Percentiles rank a stretch among this genome's conserved stretches.
Conservation (phyloP, 345 rosid species). For the Eucalyptus dawsonii region DNA sequence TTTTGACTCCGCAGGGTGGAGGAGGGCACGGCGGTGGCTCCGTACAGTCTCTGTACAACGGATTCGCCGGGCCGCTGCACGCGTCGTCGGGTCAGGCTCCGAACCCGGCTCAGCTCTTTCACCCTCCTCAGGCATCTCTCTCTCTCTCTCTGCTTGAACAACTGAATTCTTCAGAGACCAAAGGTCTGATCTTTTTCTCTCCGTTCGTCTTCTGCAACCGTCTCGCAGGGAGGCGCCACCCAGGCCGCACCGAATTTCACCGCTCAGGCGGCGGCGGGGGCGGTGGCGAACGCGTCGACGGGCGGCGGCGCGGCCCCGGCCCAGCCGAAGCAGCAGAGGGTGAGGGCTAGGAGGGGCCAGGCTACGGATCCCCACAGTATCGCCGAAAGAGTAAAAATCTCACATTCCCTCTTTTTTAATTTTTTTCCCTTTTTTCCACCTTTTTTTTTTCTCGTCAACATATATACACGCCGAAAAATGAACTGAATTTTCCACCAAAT, state of each 20-base stretch:
- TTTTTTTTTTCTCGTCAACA: too few species aligned
- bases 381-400: conserved; percentile 63
- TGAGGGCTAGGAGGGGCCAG: conserved; percentile 96
- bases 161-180: background rate
- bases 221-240: background rate
- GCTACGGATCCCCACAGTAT: conserved; percentile 99
- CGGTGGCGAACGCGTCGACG: conserved; percentile 21
- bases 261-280: background rate
- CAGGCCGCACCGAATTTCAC: background rate
- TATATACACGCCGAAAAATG: background rate
- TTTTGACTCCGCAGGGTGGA: background rate
- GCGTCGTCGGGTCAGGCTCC: background rate
- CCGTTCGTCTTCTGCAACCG: background rate
- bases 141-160: background rate
- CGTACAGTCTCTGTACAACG: background rate
- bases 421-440: background rate
- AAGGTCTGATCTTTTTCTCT: background rate
- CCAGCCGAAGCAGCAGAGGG: conserved; percentile 57
- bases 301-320: conserved; percentile 40
- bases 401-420: background rate
- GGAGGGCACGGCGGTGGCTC: background rate
- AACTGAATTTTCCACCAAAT: background rate
- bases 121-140: background rate
- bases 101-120: background rate
- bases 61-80: background rate